These are phyloP conservation scores for Debaryomyces fabryi DNA, from an alignment of 1,139 yeast species.

Conservation along the genomic window DNA sequence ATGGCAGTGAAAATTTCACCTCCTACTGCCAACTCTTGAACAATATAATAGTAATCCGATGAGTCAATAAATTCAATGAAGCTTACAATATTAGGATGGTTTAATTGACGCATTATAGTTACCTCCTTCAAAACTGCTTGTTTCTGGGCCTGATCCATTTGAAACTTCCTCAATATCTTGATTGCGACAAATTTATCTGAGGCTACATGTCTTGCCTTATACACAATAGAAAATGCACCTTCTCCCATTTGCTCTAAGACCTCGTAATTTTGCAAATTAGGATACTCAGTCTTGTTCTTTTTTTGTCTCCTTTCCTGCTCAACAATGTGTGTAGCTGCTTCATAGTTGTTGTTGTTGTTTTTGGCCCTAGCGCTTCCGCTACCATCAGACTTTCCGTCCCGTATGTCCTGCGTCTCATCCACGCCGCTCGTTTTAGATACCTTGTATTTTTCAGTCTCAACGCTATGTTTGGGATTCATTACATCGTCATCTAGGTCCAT, in stretches of 20 bases:
- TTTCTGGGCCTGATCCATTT: constrained; percentile 56
- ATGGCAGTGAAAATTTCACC: constrained; percentile 62
- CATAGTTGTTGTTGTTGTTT: constrained; percentile 34
- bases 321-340: constrained; percentile 62
- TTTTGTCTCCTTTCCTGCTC: constrained; percentile 56
- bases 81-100: constrained; percentile 52
- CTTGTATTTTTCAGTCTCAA: background rate
- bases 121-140: constrained; percentile 60
- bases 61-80: constrained; percentile 54
- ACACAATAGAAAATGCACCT: constrained; percentile 91
- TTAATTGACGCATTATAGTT: constrained; percentile 57
- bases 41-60: constrained; percentile 52
- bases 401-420: background rate
- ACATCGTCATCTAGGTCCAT: background rate
- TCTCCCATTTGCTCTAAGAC: constrained; percentile 77
- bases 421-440: background rate
- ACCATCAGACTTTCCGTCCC: background rate
- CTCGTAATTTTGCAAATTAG: constrained; percentile 50
- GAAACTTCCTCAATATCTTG: constrained; percentile 56
- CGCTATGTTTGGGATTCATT: too few species aligned
- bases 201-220: constrained; percentile 59
- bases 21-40: constrained; percentile 55
- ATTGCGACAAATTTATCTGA: constrained; percentile 67
- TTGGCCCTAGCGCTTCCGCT: background rate
- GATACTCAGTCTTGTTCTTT: constrained; percentile 44